phyloP scores from a whole-genome alignment of 106 monocot species.

The Apostasia ramifera region DNA sequence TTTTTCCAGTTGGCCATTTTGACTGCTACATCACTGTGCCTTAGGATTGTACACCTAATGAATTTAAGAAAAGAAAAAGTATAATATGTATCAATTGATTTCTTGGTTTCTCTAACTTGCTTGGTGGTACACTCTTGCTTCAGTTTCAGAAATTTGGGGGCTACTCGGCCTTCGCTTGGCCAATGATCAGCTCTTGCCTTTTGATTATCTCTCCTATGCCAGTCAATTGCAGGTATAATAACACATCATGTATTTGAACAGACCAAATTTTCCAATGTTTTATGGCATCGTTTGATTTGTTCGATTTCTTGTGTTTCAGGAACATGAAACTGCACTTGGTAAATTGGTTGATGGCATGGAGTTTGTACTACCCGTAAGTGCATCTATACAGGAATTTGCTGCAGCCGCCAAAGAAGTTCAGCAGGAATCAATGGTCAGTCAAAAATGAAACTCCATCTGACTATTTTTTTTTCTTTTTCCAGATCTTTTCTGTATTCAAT shows the following conservation, averaged over 20 bases:
- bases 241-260: not conserved
- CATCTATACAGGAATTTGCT: constrained; percentile 33
- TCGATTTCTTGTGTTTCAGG: constrained; percentile 12
- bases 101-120: too few species aligned
- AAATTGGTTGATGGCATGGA: constrained; percentile 19
- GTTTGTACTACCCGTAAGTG: constrained; percentile 32
- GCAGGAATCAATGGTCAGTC: constrained; percentile 38
- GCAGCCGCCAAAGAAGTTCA: constrained; percentile 33
- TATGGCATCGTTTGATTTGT: not conserved
- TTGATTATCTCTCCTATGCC: constrained; percentile 64
- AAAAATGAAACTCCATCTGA: too few species aligned
- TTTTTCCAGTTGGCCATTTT: too few species aligned
- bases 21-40: too few species aligned
- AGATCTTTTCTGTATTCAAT: too few species aligned
- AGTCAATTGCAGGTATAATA: constrained; percentile 51
- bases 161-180: constrained; percentile 64
- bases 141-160: constrained; percentile 89
- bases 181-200: constrained; percentile 65
- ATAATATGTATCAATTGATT: too few species aligned
- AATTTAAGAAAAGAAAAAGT: too few species aligned
- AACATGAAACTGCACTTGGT: constrained; percentile 36
- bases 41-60: too few species aligned
- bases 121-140: not conserved
- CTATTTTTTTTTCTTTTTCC: too few species aligned
- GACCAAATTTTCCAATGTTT: not conserved